These are phyloP conservation scores for Toxicodendron radicans DNA, from an alignment of 345 rosid genomes.

Conservation along the genomic window DNA sequence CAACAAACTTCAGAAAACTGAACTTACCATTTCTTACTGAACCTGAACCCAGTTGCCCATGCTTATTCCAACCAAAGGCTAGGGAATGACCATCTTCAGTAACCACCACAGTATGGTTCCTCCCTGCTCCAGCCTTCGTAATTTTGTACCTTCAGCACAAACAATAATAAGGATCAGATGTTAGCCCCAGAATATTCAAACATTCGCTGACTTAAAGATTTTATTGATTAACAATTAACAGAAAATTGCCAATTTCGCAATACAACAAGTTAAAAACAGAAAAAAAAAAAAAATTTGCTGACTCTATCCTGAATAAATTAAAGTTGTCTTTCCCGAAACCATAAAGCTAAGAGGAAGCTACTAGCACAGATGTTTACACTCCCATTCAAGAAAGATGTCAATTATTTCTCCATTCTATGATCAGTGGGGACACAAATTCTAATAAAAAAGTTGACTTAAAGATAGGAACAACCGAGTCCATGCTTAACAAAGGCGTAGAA, in stretches of 20 bases:
- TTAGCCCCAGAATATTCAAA: not conserved
- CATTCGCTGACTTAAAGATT: not conserved
- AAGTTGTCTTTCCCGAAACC: not conserved
- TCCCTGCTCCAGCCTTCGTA: conserved; percentile 73
- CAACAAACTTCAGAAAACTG: not conserved
- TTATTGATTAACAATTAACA: not conserved
- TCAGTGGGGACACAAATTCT: not conserved
- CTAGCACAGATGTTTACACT: not conserved
- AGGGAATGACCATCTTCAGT: conserved; percentile 75
- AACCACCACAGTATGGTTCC: conserved; percentile 79
- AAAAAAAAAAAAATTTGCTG: not conserved
- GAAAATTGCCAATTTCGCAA: not conserved
- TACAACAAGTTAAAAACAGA: not conserved
- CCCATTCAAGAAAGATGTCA: not conserved
- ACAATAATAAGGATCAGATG: not conserved
- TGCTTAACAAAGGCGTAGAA: not conserved
- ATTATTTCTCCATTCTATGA: not conserved
- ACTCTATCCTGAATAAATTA: not conserved
- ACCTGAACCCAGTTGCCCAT: conserved; percentile 94
- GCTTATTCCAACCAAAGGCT: conserved; percentile 96
- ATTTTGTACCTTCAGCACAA: conserved; percentile 62
- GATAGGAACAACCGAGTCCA: not conserved
- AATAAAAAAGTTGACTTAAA: not conserved
- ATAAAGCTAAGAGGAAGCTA: not conserved
- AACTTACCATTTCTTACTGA: conserved; percentile 67